Evolutionary conservation across 345 rosid species (phyloP).

Genomic region (Fremontodendron californicum): DNA sequence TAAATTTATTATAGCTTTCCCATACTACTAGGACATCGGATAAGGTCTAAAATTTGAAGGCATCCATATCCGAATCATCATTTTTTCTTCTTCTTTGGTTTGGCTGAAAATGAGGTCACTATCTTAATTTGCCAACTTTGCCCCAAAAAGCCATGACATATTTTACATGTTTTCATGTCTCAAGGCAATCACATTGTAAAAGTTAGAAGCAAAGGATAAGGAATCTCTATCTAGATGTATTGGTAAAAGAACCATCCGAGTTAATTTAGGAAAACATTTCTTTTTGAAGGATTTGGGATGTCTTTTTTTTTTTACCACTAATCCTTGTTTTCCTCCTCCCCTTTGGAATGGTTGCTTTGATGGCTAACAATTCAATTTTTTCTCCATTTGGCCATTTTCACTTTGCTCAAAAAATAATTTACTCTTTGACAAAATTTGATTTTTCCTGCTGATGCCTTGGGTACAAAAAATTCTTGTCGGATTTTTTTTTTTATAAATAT

Average conservation of each 20-base stretch:
- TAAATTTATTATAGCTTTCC: conserved; percentile 17
- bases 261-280: not conserved
- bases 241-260: not conserved
- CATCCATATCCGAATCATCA: conserved; percentile 38
- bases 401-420: not conserved
- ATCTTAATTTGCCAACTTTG: conserved; percentile 33
- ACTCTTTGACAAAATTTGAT: not conserved
- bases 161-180: conserved; percentile 16
- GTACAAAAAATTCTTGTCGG: not conserved
- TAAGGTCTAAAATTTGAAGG: conserved; percentile 37
- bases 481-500: no score
- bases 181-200: not conserved
- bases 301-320: not conserved
- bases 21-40: conserved; percentile 35
- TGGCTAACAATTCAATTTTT: not conserved
- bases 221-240: not conserved
- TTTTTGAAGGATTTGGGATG: not conserved
- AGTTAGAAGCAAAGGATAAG: not conserved
- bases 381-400: not conserved
- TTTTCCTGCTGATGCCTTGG: not conserved
- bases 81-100: not conserved
- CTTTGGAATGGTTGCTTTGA: not conserved
- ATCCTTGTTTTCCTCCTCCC: not conserved
- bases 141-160: conserved; percentile 36
- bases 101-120: conserved; percentile 22